These are phyloP conservation scores for Vanrija humicola DNA, from an alignment of 1,284 basidiomycete genomes.

Conservation along the genomic window DNA sequence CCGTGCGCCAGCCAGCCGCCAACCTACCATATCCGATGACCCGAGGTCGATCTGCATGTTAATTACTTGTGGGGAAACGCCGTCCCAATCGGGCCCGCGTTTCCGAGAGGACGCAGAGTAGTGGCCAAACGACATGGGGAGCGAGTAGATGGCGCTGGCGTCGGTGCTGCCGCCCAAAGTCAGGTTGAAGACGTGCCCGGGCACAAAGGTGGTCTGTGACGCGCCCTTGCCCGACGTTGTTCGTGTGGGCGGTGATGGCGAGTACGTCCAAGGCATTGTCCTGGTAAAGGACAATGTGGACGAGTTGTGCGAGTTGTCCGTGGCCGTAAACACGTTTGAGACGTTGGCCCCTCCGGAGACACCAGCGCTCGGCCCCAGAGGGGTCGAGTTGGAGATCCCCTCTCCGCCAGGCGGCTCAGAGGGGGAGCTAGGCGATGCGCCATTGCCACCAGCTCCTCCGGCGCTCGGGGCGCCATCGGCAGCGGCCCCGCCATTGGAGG, in stretches of 20 bases:
- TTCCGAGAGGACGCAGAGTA: neutral
- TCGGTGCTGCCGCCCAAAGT: slow-evolving; percentile 31
- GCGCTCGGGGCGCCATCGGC: neutral
- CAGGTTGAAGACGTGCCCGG: slow-evolving; percentile 36
- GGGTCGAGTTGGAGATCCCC: neutral
- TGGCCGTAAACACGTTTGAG: neutral
- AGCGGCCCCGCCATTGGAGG: neutral
- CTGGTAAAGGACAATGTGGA: slow-evolving; percentile 1
- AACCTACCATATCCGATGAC: slow-evolving; percentile 45
- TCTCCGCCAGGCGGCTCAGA: neutral
- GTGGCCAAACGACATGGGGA: slow-evolving; percentile 38
- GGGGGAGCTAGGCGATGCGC: neutral
- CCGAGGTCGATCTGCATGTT: slow-evolving; percentile 47
- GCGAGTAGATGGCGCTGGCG: slow-evolving; percentile 36
- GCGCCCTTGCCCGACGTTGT: slow-evolving; percentile 13
- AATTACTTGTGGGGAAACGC: slow-evolving; percentile 27
- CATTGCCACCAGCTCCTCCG: neutral
- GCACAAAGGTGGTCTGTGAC: slow-evolving; percentile 30
- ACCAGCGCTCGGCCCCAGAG: neutral
- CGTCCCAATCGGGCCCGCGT: slow-evolving; percentile 19
- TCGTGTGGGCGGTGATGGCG: slow-evolving; percentile 3
- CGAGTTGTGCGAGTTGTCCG: neutral
- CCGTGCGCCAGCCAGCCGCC: too few relatives aligned
- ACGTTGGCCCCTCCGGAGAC: neutral
- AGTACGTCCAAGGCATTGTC: slow-evolving; percentile 15